These are phyloP conservation scores for Podila minutissima DNA, from an alignment of 192 early-diverging fungal species.

Conservation along the genomic window DNA sequence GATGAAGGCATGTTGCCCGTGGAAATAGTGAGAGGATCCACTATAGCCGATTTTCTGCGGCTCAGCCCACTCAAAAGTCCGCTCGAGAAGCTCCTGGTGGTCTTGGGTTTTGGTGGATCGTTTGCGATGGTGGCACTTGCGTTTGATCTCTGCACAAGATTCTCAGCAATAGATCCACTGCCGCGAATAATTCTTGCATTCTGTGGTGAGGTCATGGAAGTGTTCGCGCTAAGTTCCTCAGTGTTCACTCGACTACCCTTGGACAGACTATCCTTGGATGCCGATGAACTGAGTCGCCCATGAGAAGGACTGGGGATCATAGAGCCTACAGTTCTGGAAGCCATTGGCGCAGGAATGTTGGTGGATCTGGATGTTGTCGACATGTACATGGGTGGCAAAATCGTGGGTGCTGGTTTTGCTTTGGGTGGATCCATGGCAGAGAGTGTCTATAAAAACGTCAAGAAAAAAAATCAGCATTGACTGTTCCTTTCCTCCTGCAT, in stretches of 20 bases:
- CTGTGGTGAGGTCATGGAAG: slow-evolving; percentile 6
- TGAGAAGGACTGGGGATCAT: slow-evolving; percentile 49
- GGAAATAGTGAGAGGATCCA: slow-evolving; percentile 31
- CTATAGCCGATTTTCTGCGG: slow-evolving; percentile 31
- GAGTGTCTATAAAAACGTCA: slow-evolving; percentile 14
- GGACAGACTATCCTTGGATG: slow-evolving; percentile 23
- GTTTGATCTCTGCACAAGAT: slow-evolving; percentile 5
- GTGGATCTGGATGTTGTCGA: slow-evolving; percentile 36
- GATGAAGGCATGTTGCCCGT: slow-evolving; percentile 3
- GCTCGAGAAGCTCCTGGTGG: slow-evolving; percentile 36
- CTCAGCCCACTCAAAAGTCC: slow-evolving; percentile 35
- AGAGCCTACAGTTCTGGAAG: slow-evolving; percentile 40
- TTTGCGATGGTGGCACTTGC: background rate
- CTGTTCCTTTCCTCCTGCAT: background rate
- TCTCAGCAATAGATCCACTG: background rate
- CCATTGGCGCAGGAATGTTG: slow-evolving; percentile 24
- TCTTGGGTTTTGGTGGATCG: slow-evolving; percentile 29
- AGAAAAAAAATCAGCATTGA: background rate
- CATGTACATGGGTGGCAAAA: slow-evolving; percentile 52
- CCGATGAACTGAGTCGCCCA: slow-evolving; percentile 19
- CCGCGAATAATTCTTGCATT: slow-evolving; percentile 27
- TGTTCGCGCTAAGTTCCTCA: slow-evolving; percentile 1
- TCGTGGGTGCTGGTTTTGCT: slow-evolving; percentile 36
- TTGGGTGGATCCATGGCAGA: slow-evolving; percentile 51
- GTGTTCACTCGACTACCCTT: slow-evolving; percentile 12